Percentiles rank a stretch among this genome's conserved stretches.
phyloP scores from a whole-genome alignment of 139 green algal species.

The Chlorella sp. region DNA sequence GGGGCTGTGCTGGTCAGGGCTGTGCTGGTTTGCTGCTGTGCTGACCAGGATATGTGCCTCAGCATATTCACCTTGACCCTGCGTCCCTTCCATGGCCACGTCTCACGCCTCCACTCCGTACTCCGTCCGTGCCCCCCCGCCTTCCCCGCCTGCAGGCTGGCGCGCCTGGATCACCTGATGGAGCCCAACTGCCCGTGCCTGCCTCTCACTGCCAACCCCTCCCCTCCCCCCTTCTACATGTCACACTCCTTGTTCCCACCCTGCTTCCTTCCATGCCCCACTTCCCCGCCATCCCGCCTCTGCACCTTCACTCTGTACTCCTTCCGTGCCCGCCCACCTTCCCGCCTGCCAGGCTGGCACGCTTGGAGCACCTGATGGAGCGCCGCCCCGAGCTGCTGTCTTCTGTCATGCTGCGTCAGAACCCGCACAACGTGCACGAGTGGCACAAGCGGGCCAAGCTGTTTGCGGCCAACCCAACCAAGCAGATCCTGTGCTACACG shows the following conservation, averaged over 20 bases:
- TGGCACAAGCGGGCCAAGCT: slow-evolving; percentile 96
- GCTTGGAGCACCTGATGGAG: slow-evolving; percentile 88
- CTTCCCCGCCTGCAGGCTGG: neutral
- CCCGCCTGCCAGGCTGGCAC: slow-evolving; percentile 73
- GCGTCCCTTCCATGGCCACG: no score
- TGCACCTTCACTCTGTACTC: neutral
- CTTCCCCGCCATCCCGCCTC: neutral
- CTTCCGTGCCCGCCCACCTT: neutral
- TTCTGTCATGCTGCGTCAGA: slow-evolving; percentile 96
- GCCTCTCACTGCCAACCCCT: neutral
- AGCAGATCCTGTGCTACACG: slow-evolving; percentile 94
- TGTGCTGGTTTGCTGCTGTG: no score
- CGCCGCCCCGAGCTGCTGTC: slow-evolving; percentile 90
- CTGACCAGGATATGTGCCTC: no score
- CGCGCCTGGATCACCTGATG: no score
- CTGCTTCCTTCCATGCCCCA: no score
- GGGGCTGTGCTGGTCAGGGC: no score
- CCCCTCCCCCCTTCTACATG: no score
- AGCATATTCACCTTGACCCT: no score
- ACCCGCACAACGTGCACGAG: slow-evolving; percentile 98
- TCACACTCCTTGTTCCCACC: no score
- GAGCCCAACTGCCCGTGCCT: neutral
- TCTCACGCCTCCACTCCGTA: no score
- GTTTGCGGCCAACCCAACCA: slow-evolving; percentile 84
- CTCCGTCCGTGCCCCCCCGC: neutral